Evolutionary conservation across 2,329 filamentous ascomycete species (phyloP).

Genomic region (Alternaria sp.): DNA sequence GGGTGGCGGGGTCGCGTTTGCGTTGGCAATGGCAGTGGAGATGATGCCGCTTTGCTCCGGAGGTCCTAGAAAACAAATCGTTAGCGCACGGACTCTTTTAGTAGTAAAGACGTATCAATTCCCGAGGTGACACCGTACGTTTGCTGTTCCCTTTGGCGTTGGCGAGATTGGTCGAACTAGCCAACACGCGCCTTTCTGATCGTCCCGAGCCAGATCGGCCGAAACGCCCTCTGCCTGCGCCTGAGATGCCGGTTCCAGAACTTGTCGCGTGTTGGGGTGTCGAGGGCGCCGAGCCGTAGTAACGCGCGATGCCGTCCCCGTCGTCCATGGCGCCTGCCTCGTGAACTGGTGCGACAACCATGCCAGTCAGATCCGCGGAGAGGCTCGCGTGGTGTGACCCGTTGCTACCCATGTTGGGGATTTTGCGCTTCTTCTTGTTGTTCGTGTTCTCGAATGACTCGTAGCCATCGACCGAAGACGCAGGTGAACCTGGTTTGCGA

Average conservation of each 20-base stretch:
- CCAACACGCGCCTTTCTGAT: conserved; percentile 53
- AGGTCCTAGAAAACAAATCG: conserved; percentile 45
- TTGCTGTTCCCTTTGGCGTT: conserved; percentile 53
- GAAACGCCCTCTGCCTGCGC: conserved; percentile 82
- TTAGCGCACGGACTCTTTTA: conserved; percentile 45
- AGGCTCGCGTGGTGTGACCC: conserved; percentile 63
- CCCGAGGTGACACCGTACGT: conserved; percentile 45
- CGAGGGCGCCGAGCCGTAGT: conserved; percentile 63
- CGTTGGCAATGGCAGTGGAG: conserved; percentile 88
- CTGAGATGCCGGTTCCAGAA: conserved; percentile 74
- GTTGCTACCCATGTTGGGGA: conserved; percentile 82
- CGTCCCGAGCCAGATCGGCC: conserved; percentile 63
- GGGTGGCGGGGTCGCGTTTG: conserved; percentile 59
- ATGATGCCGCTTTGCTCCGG: conserved; percentile 78
- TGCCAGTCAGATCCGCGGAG: conserved; percentile 68
- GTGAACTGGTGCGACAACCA: conserved; percentile 62
- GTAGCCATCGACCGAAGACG: conserved; percentile 83
- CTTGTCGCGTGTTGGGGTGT: conserved; percentile 55
- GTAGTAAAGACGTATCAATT: conserved; percentile 24
- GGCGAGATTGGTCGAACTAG: conserved; percentile 49
- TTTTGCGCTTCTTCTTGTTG: conserved; percentile 99
- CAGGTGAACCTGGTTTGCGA: conserved; percentile 61
- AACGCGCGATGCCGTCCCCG: conserved; percentile 56
- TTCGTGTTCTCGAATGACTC: conserved; percentile 98
- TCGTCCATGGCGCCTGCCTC: conserved; percentile 55